These are phyloP conservation scores for Daldinia sp. DNA, from an alignment of 2,329 filamentous ascomycete species.

Conservation along the genomic window DNA sequence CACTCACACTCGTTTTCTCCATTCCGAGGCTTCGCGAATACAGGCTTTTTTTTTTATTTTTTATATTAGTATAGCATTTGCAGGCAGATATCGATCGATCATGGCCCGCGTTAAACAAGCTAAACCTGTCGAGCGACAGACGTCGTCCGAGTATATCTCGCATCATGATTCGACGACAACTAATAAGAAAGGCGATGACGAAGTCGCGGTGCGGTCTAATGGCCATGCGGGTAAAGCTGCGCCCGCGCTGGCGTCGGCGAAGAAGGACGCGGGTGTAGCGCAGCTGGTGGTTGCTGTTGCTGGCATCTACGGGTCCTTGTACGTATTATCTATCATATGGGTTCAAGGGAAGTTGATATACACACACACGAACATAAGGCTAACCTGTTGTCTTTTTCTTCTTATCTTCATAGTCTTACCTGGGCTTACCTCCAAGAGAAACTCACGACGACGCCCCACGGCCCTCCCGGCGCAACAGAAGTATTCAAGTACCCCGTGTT, in stretches of 20 bases:
- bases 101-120: constrained; percentile 82
- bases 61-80: background rate
- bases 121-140: constrained; percentile 71
- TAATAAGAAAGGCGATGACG: constrained; percentile 51
- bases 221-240: constrained; percentile 36
- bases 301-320: constrained; percentile 98
- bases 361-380: background rate
- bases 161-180: constrained; percentile 34
- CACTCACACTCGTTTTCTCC: background rate
- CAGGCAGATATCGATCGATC: constrained; percentile 6
- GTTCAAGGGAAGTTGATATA: background rate
- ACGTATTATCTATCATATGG: constrained; percentile 52
- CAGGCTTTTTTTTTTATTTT: background rate
- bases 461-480: constrained; percentile 71
- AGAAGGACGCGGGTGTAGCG: constrained; percentile 71
- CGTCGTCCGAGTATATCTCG: constrained; percentile 74
- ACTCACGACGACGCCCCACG: constrained; percentile 92
- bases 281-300: constrained; percentile 89
- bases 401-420: constrained; percentile 72
- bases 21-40: constrained; percentile 1
- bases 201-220: constrained; percentile 44
- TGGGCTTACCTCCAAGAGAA: constrained; percentile 98
- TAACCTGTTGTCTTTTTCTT: background rate
- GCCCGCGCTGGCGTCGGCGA: constrained; percentile 46
- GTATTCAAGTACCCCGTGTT: constrained; percentile 95